Evolutionary conservation across 768 basidiomycete species (phyloP).

Genomic region (Hypholoma sublateritium): DNA sequence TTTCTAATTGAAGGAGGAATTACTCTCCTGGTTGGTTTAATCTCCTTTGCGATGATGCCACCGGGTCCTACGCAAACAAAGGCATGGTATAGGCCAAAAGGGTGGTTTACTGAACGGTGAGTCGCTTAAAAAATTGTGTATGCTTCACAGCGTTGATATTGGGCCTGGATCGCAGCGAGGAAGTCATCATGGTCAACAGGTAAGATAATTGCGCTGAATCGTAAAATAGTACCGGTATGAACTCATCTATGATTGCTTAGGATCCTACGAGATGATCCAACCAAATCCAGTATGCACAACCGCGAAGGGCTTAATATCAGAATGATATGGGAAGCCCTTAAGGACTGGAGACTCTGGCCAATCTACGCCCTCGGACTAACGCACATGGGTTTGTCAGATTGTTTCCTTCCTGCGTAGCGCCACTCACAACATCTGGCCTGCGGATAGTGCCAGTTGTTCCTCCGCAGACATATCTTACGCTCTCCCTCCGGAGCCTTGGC

Average conservation of each 20-base stretch:
- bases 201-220: constrained; percentile 2
- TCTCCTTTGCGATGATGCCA: constrained; percentile 59
- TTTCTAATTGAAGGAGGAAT: constrained; percentile 55
- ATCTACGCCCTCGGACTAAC: constrained; percentile 56
- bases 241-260: constrained; percentile 13
- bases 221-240: background rate
- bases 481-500: constrained; percentile 60
- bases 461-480: constrained; percentile 63
- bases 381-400: constrained; percentile 44
- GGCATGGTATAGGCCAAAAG: constrained; percentile 56
- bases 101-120: constrained; percentile 65
- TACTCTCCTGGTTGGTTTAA: constrained; percentile 49
- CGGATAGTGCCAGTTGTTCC: constrained; percentile 53
- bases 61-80: constrained; percentile 66
- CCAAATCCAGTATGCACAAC: constrained; percentile 72
- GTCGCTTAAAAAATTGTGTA: constrained; percentile 3
- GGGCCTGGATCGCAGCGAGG: constrained; percentile 39
- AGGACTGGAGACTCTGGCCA: constrained; percentile 68
- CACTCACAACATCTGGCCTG: background rate
- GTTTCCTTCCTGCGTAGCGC: background rate
- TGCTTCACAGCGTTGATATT: background rate
- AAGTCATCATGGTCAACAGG: constrained; percentile 63
- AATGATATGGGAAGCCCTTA: constrained; percentile 51
- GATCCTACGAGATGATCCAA: constrained; percentile 64
- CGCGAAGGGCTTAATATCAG: constrained; percentile 54